Conservation (phyloP, 2,329 filamentous ascomycete genomes). For the Clonostachys byssicola region DNA sequence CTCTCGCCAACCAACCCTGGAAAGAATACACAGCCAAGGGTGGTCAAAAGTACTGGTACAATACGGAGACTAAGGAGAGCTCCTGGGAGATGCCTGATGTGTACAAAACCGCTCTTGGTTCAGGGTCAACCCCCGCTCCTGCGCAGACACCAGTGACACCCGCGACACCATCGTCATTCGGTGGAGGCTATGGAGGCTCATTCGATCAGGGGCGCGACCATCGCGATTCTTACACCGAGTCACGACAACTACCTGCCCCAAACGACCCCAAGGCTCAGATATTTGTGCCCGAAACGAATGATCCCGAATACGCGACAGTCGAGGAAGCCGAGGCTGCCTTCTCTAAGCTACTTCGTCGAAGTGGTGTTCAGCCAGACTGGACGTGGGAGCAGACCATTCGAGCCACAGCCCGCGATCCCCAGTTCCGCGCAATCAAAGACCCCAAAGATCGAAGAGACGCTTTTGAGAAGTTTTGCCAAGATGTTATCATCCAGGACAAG, state of each 20-base stretch:
- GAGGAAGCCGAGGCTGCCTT: slow-evolving; percentile 95
- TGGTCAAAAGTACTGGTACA: slow-evolving; percentile 92
- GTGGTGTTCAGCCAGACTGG: slow-evolving; percentile 87
- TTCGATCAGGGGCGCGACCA: slow-evolving; percentile 18
- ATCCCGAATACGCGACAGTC: slow-evolving; percentile 72
- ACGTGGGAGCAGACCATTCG: slow-evolving; percentile 88
- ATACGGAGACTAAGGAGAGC: slow-evolving; percentile 86
- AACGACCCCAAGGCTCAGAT: slow-evolving; percentile 52
- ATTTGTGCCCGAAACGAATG: slow-evolving; percentile 60
- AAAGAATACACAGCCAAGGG: slow-evolving; percentile 86
- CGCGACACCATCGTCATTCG: slow-evolving; percentile 25
- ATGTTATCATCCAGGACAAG: slow-evolving; percentile 88
- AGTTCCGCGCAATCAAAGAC: slow-evolving; percentile 90
- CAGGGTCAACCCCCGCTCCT: slow-evolving; percentile 41
- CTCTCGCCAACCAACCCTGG: slow-evolving; percentile 80
- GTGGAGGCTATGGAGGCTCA: slow-evolving; percentile 21
- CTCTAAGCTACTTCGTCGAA: slow-evolving; percentile 80
- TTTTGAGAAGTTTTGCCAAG: slow-evolving; percentile 92
- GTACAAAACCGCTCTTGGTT: slow-evolving; percentile 71
- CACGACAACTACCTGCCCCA: slow-evolving; percentile 52
- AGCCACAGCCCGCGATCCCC: slow-evolving; percentile 80
- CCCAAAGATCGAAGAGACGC: slow-evolving; percentile 85
- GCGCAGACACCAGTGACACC: slow-evolving; percentile 31
- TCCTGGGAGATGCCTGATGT: slow-evolving; percentile 90
- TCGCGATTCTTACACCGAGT: slow-evolving; percentile 11